Percentiles rank a stretch among this genome's conserved stretches.
phyloP scores from a whole-genome alignment of 2,329 filamentous ascomycete species.

The Sporothrix brasiliensis region DNA sequence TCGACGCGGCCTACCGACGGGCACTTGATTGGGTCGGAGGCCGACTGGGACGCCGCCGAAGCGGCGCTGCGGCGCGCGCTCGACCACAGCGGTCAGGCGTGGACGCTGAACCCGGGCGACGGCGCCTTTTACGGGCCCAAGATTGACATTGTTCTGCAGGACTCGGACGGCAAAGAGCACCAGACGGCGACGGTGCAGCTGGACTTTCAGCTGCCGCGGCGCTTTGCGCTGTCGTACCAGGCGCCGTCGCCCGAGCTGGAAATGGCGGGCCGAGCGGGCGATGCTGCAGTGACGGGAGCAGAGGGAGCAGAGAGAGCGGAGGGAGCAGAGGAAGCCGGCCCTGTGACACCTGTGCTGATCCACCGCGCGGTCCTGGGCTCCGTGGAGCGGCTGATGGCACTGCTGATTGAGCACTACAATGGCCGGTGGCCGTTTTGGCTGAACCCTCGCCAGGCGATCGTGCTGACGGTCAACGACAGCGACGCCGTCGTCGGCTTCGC shows the following conservation, averaged over 20 bases:
- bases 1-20: constrained; percentile 73
- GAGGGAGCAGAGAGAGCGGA: constrained; percentile 53
- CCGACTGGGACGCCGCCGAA: constrained; percentile 71
- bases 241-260: constrained; percentile 68
- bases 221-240: constrained; percentile 76
- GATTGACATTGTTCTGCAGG: constrained; percentile 81
- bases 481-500: constrained; percentile 56
- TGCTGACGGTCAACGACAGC: constrained; percentile 71
- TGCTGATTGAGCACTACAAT: constrained; percentile 80
- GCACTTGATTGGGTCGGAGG: constrained; percentile 72
- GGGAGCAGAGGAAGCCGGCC: constrained; percentile 54
- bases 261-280: constrained; percentile 46
- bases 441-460: constrained; percentile 74
- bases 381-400: constrained; percentile 79
- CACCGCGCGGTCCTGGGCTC: constrained; percentile 85
- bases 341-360: constrained; percentile 74
- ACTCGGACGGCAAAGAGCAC: constrained; percentile 81
- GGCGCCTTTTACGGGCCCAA: constrained; percentile 92
- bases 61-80: constrained; percentile 66
- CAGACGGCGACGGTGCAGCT: constrained; percentile 88
- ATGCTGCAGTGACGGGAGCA: constrained; percentile 32
- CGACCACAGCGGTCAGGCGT: constrained; percentile 65
- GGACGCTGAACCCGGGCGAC: constrained; percentile 77
- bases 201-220: constrained; percentile 84
- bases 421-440: constrained; percentile 88